Evolutionary conservation across 2,329 filamentous ascomycete genomes (phyloP).

Genomic region (Coniochaeta hoffmannii): DNA sequence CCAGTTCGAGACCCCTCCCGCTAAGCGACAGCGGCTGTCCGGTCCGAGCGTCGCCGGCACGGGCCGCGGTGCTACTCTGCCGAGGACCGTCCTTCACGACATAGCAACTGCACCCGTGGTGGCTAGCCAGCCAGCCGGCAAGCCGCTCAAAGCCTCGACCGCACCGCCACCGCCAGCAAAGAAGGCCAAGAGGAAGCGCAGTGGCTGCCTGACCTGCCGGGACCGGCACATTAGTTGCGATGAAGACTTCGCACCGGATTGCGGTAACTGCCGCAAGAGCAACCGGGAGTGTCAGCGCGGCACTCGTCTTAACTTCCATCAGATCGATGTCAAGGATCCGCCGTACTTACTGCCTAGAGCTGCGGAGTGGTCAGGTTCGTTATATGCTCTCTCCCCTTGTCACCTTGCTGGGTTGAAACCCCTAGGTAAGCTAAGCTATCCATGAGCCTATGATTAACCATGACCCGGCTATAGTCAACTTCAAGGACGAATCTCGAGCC

Average conservation of each 20-base stretch:
- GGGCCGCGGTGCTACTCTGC: not conserved
- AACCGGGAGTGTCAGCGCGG: slow-evolving; percentile 80
- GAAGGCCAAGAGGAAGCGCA: slow-evolving; percentile 81
- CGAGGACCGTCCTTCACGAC: not conserved
- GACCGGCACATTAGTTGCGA: slow-evolving; percentile 90
- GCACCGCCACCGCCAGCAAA: slow-evolving; percentile 15
- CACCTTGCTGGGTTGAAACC: not conserved
- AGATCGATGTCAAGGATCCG: slow-evolving; percentile 65
- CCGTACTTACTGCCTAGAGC: slow-evolving; percentile 55
- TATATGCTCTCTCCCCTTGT: not conserved
- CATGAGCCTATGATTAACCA: slow-evolving; percentile 3
- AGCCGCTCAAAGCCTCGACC: not conserved
- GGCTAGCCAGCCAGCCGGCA: not conserved
- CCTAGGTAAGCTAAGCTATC: not conserved
- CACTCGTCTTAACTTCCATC: slow-evolving; percentile 84
- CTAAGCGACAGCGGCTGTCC: slow-evolving; percentile 20
- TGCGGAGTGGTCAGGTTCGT: slow-evolving; percentile 56
- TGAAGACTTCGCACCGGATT: slow-evolving; percentile 51
- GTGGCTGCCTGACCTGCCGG: slow-evolving; percentile 83
- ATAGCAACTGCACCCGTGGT: not conserved
- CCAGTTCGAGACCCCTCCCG: slow-evolving; percentile 15
- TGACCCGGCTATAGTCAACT: slow-evolving; percentile 47
- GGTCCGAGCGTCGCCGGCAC: slow-evolving; percentile 5
- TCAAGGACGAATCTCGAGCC: slow-evolving; percentile 80
- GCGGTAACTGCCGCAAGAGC: slow-evolving; percentile 81